Evolutionary conservation across 202 grass and related monocot species (phyloP), one percentile per base, ranked within the genome.

Genomic region (Zizania palustris): DNA sequence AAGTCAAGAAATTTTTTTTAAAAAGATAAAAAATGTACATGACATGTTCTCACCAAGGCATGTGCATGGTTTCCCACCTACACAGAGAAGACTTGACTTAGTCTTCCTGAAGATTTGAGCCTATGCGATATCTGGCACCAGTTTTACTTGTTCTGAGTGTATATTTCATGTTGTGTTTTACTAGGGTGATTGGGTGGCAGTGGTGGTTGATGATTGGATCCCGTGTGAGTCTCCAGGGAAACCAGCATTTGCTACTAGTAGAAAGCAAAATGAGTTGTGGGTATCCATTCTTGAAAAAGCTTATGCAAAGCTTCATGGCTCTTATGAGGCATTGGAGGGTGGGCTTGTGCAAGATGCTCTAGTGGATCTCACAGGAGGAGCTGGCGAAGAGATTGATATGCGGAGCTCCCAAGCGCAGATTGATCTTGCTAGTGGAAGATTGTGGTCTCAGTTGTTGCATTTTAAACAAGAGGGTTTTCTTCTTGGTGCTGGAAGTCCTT

Each of bases 301-400:
- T 60, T 98, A 98, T 74, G 96, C 96, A 50, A 98, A 98, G 80
- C 91, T 98, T 85, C 96, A 98, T 83, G 96, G 96, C 54, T 98
- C 96, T 53, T 98, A 89, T 78, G 96, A 98, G 87, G 96, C 96
- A 11, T 70, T 98, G 57, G 96, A 98, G 86, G 96, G 96, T 56
- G 96, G 96, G 72, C 92, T 98, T 74, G 96, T 98, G 74, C 96
- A 98, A 95, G 96, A 98, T 85, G 96, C 96, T 80, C 77, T 98
- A 61, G 96, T 98, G 22, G 96, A 98, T 80, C 92, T 98, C 22
- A 98, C 96, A 49, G 96, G 96, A 80, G 96, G 96, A 6, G 96
- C 96, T 75, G 96, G 96, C 16, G 96, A 98, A 88, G 96, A 98
- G 85, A 98, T 98, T 80, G 96, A 98, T 85, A 98, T 98, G 89